Evolutionary conservation across 768 basidiomycete species (phyloP).

Genomic region (Pleurotus cornucopiae): DNA sequence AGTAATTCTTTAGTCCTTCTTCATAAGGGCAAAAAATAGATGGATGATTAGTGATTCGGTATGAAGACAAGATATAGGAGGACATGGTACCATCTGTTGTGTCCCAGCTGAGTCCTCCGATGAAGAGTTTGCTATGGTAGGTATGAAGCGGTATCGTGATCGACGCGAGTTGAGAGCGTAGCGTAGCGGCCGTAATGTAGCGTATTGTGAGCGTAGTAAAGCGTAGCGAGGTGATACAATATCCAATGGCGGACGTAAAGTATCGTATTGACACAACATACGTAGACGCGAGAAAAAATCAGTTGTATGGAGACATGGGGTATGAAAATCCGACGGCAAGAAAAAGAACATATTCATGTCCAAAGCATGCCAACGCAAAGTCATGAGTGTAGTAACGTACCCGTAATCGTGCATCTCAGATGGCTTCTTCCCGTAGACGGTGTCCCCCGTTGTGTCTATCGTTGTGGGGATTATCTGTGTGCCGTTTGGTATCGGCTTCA

Average conservation of each 20-base stretch:
- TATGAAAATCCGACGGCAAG: slow-evolving; percentile 10
- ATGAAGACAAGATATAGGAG: slow-evolving; percentile 24
- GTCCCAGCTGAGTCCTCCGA: slow-evolving; percentile 89
- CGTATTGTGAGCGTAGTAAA: slow-evolving; percentile 16
- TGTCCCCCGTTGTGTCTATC: slow-evolving; percentile 23
- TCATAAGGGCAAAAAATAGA: slow-evolving; percentile 17
- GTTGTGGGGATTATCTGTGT: slow-evolving; percentile 30
- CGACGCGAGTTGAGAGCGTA: slow-evolving; percentile 2
- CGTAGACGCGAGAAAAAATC: slow-evolving; percentile 2
- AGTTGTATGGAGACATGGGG: slow-evolving; percentile 3
- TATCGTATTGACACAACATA: slow-evolving; percentile 8
- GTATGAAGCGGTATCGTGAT: slow-evolving; percentile 10
- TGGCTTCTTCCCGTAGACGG: slow-evolving; percentile 54
- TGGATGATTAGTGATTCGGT: slow-evolving; percentile 31
- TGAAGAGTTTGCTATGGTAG: slow-evolving; percentile 78
- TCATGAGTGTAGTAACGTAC: slow-evolving; percentile 42
- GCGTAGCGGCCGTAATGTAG: background rate
- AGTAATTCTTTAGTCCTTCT: slow-evolving; percentile 68
- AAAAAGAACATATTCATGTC: slow-evolving; percentile 17
- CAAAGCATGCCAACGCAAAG: slow-evolving; percentile 8
- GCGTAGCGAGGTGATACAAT: slow-evolving; percentile 7
- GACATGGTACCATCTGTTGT: slow-evolving; percentile 77
- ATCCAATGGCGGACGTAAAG: slow-evolving; percentile 8
- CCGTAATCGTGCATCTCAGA: slow-evolving; percentile 81
- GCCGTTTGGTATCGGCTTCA: slow-evolving; percentile 20